These are phyloP conservation scores for Candida patagonica DNA, from an alignment of 805 yeast genomes.

Conservation along the genomic window DNA sequence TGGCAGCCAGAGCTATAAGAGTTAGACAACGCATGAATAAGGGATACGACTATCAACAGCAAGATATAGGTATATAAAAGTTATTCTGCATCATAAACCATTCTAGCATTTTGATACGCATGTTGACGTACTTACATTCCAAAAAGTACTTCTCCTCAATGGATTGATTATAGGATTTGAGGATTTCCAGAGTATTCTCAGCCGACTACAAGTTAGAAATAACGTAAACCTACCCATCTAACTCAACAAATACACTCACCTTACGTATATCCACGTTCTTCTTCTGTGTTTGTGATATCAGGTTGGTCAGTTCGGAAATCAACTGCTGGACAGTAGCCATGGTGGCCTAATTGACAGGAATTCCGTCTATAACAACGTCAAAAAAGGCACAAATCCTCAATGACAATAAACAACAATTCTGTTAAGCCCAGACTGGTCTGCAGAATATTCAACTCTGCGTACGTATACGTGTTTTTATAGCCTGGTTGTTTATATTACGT, in stretches of 20 bases:
- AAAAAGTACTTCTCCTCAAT: constrained; percentile 19
- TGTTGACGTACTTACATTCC: constrained; percentile 13
- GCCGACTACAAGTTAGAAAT: constrained; percentile 33
- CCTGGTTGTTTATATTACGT: too few relatives aligned
- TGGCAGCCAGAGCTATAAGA: background rate
- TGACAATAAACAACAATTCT: too few relatives aligned
- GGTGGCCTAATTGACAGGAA: background rate
- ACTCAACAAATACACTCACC: constrained; percentile 28
- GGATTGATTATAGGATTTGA: constrained; percentile 30
- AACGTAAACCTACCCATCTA: background rate
- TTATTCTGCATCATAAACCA: too few relatives aligned
- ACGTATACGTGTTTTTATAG: too few relatives aligned
- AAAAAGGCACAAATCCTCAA: too few relatives aligned
- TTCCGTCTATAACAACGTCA: too few relatives aligned
- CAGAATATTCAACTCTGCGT: too few relatives aligned
- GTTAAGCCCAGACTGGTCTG: too few relatives aligned
- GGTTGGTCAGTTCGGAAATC: constrained; percentile 45
- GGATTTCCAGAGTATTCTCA: constrained; percentile 41
- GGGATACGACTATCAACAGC: too few relatives aligned
- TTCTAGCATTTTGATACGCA: too few relatives aligned
- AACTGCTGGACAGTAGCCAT: constrained; percentile 44
- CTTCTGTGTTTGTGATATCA: constrained; percentile 64
- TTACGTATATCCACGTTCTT: constrained; percentile 59
- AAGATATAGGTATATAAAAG: too few relatives aligned
- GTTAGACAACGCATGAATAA: too few relatives aligned